Evolutionary conservation across 2,329 filamentous ascomycete genomes (phyloP).

Genomic region (Penicillium sp.): DNA sequence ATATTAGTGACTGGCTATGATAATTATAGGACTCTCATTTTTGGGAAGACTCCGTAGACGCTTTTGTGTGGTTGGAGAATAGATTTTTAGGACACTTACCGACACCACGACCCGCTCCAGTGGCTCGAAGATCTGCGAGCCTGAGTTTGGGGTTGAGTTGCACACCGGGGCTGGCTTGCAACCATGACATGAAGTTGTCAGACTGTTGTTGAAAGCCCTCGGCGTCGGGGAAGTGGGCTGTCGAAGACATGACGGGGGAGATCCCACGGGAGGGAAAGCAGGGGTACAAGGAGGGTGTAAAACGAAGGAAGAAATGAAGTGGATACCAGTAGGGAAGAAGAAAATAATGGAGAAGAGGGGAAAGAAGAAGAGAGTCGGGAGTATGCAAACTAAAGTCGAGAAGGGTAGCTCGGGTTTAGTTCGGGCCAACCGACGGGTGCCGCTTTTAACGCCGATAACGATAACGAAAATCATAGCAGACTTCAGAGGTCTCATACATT

Average conservation of each 20-base stretch:
- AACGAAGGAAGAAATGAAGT: conserved; percentile 5
- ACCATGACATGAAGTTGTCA: conserved; percentile 50
- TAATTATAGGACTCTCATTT: conserved; percentile 11
- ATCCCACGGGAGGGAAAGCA: conserved; percentile 9
- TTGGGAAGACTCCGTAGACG: conserved; percentile 8
- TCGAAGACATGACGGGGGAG: conserved; percentile 27
- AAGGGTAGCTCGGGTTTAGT: conserved; percentile 11
- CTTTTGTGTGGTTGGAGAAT: conserved; percentile 16
- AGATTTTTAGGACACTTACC: conserved; percentile 41
- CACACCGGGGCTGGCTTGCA: conserved; percentile 44
- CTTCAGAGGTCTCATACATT: not conserved
- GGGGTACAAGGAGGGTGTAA: conserved; percentile 1
- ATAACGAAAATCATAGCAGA: conserved; percentile 7
- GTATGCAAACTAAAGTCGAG: conserved; percentile 4
- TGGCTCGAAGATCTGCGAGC: conserved; percentile 49
- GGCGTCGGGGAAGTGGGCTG: conserved; percentile 28
- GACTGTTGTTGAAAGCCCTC: conserved; percentile 41
- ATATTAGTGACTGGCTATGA: conserved; percentile 17
- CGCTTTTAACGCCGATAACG: conserved; percentile 8
- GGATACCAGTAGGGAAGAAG: conserved; percentile 6
- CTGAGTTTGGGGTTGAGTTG: conserved; percentile 51
- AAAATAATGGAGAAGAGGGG: conserved; percentile 8
- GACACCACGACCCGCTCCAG: conserved; percentile 54
- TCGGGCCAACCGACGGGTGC: conserved; percentile 8
- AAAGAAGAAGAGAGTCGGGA: conserved; percentile 17